Evolutionary conservation across 2,329 filamentous ascomycete genomes (phyloP), one percentile per base, ranked within the genome.

Genomic region (Ceratocystis diversiconidia): DNA sequence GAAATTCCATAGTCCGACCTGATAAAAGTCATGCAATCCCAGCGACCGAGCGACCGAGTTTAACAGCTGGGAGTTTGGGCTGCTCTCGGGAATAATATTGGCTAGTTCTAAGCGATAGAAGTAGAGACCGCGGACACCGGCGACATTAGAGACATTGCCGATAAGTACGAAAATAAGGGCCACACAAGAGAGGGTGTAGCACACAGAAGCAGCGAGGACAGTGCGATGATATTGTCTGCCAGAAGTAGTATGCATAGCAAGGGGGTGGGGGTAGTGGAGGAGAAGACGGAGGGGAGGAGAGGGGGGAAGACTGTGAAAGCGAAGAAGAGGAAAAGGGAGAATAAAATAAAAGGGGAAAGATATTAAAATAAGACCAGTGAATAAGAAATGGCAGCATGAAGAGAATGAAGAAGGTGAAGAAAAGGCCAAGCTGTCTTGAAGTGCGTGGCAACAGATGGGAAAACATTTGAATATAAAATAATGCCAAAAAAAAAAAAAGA

Each of bases 21-120:
- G 88, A 75, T 96, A 96, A 76, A 95, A 96, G 75, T 96, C 92
- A 73, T 95, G 90, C 61, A 96, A 80, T 36, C 92, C 92, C 64
- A 96, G 79, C 25, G 87, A 89, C 63, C 89, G 86, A 3, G 91
- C 90, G 69, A 96, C 91, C 59, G 86, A 90, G 78, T 95, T 95
- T 75, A 95, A 87, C 59, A 96, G 80, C 28, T 81, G 76, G 8
- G 85, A 84, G 73, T 91, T 87, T 52, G 87, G 86, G 17, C 89
- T 82, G 4, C 82, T 84, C 43, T 84, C 78, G 0, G 88, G 88
- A 66, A 96, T 86, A 73, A 96, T 87, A 71, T 95, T 82, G 70
- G 88, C 83, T 61, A 96, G 81, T 75, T 95, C 83, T 71, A 96
- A 83, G 71, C 86, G 87, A 75, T 95, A 87, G 75, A 96, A 94